A percentile compares a stretch with the other conserved stretches of the same genome.
Evolutionary conservation across 495 filamentous ascomycete genomes (phyloP).

Genomic region (Hyaloscypha bicolor): DNA sequence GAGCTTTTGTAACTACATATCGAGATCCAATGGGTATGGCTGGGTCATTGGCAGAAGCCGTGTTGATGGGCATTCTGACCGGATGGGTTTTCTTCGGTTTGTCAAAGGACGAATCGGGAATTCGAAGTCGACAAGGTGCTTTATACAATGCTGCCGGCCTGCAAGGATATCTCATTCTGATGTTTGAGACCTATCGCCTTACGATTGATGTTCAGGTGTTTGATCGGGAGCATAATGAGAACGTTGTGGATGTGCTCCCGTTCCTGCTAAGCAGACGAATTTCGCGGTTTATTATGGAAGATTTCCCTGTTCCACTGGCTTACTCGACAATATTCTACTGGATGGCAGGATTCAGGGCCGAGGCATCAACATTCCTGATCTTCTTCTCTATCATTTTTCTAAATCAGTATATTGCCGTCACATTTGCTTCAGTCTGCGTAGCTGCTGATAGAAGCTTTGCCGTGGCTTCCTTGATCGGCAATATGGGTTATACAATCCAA

Average conservation of each 20-base stretch:
- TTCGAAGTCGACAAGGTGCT: constrained; percentile 66
- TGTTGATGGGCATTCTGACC: constrained; percentile 65
- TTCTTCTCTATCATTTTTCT: constrained; percentile 67
- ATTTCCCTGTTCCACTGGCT: constrained; percentile 67
- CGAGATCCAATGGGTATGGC: constrained; percentile 73
- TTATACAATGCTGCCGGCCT: constrained; percentile 67
- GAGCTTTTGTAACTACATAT: constrained; percentile 66
- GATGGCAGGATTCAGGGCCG: constrained; percentile 69
- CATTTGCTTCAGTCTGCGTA: constrained; percentile 60
- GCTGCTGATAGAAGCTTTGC: constrained; percentile 62
- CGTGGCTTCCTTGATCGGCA: constrained; percentile 63
- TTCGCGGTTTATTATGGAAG: constrained; percentile 65
- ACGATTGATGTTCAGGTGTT: constrained; percentile 72
- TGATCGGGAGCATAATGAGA: constrained; percentile 71
- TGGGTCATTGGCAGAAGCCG: constrained; percentile 65
- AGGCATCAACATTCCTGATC: constrained; percentile 63
- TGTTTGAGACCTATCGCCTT: constrained; percentile 73
- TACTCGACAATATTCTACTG: constrained; percentile 73
- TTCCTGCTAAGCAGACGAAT: constrained; percentile 67
- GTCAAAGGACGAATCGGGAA: constrained; percentile 60
- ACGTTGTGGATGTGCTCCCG: constrained; percentile 65
- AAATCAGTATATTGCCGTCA: constrained; percentile 68
- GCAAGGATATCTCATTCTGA: constrained; percentile 72
- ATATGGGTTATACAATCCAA: constrained; percentile 71
- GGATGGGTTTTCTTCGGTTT: constrained; percentile 73